phyloP scores from a whole-genome alignment of 2,329 filamentous ascomycete genomes.

The Acephala macrosclerotiorum region DNA sequence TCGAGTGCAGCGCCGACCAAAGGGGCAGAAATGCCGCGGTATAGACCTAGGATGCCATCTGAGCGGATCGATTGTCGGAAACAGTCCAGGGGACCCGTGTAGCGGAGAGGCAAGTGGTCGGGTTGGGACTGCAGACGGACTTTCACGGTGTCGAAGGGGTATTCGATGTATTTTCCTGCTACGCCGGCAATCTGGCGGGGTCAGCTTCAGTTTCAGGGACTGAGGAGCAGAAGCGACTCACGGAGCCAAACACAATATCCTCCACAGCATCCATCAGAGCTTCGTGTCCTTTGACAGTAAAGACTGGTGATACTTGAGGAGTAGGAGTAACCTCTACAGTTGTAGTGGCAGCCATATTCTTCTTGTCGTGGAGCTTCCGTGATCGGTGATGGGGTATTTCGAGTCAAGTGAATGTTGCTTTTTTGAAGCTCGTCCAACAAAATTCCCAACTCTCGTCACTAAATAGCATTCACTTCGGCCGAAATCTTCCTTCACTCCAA shows the following conservation, averaged over 20 bases:
- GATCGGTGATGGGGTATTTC: conserved; percentile 18
- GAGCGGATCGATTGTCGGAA: conserved; percentile 84
- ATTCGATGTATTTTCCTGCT: conserved; percentile 95
- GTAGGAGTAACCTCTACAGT: conserved; percentile 34
- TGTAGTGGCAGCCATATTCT: conserved; percentile 37
- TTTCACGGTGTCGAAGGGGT: conserved; percentile 98
- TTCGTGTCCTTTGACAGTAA: conserved; percentile 32
- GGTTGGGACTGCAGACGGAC: conserved; percentile 97
- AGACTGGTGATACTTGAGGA: conserved; percentile 19
- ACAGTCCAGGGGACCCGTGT: conserved; percentile 89
- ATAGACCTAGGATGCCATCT: conserved; percentile 79
- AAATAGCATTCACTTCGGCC: background rate
- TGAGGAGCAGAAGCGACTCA: conserved; percentile 50
- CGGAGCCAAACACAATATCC: conserved; percentile 88
- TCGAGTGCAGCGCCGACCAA: conserved; percentile 91
- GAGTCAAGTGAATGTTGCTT: background rate
- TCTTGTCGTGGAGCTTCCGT: conserved; percentile 16
- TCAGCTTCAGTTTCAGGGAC: conserved; percentile 5
- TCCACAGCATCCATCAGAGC: conserved; percentile 70
- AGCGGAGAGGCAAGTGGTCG: conserved; percentile 80
- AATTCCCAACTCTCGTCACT: background rate
- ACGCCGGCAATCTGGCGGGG: conserved; percentile 74
- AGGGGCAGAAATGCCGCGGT: conserved; percentile 91
- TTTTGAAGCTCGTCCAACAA: conserved; percentile 5
- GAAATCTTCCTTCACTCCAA: background rate